These are phyloP conservation scores for Boletus semigastroideus DNA, from an alignment of 1,284 basidiomycete genomes.

Conservation along the genomic window DNA sequence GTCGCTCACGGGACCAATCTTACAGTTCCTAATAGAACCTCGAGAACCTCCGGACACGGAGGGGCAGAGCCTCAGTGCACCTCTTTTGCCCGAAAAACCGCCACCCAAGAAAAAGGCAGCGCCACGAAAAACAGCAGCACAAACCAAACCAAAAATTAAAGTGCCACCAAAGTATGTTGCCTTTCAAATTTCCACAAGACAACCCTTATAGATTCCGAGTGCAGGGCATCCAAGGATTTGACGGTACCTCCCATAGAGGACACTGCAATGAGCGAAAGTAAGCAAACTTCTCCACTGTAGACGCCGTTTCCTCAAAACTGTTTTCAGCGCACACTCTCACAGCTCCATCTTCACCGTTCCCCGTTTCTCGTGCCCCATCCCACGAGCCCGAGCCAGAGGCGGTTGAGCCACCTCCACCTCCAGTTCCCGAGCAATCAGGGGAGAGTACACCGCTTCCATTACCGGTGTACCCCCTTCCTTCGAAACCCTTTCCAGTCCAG, in stretches of 20 bases:
- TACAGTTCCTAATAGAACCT: constrained; percentile 31
- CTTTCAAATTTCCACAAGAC: background rate
- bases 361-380: constrained; percentile 25
- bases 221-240: constrained; percentile 22
- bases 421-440: constrained; percentile 47
- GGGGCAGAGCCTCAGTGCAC: constrained; percentile 18
- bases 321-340: constrained; percentile 40
- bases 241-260: constrained; percentile 29
- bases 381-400: constrained; percentile 28
- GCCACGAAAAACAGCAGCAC: constrained; percentile 37
- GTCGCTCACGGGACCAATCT: constrained; percentile 3
- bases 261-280: constrained; percentile 47
- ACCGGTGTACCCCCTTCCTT: constrained; percentile 72
- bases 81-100: constrained; percentile 27
- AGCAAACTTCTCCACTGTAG: constrained; percentile 6
- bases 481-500: constrained; percentile 76
- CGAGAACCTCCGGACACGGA: constrained; percentile 31
- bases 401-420: constrained; percentile 26
- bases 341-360: constrained; percentile 46
- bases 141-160: constrained; percentile 39
- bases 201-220: background rate
- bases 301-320: background rate
- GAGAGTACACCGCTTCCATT: constrained; percentile 63
- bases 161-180: constrained; percentile 39
- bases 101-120: constrained; percentile 40